These are phyloP conservation scores for Solanum lycopersicoides DNA, from an alignment of 257 asterid species.

Conservation along the genomic window DNA sequence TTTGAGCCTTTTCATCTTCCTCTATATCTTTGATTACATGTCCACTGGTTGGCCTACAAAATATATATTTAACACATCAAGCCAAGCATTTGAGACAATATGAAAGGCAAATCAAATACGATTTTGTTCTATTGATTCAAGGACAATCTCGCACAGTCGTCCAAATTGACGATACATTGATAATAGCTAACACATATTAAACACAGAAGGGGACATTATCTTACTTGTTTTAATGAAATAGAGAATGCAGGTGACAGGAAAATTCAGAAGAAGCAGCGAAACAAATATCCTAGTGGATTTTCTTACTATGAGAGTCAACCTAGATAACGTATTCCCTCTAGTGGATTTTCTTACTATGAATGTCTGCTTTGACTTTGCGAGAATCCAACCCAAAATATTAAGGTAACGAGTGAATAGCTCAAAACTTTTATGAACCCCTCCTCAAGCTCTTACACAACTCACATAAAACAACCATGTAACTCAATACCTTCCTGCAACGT, in stretches of 20 bases:
- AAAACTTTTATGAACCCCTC: background rate
- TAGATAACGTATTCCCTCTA: background rate
- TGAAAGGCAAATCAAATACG: background rate
- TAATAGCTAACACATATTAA: background rate
- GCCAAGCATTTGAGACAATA: background rate
- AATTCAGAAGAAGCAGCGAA: background rate
- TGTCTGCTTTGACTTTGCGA: background rate
- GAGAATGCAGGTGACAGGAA: background rate
- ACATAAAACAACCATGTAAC: background rate
- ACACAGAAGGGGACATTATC: background rate
- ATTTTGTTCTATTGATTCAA: background rate
- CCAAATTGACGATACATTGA: background rate
- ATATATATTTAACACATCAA: background rate
- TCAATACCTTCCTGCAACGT: background rate
- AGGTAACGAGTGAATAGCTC: background rate
- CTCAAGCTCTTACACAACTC: background rate
- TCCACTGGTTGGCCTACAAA: constrained; percentile 37
- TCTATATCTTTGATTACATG: constrained; percentile 4
- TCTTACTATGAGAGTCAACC: background rate
- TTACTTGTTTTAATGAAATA: background rate
- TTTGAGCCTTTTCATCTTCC: background rate
- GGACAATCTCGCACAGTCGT: background rate
- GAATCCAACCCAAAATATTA: background rate
- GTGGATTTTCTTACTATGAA: background rate
- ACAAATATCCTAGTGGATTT: background rate